Evolutionary conservation across 2,329 filamentous ascomycete species (phyloP), one percentile per base, ranked within the genome.

Genomic region (Hymenoscyphus albidus): DNA sequence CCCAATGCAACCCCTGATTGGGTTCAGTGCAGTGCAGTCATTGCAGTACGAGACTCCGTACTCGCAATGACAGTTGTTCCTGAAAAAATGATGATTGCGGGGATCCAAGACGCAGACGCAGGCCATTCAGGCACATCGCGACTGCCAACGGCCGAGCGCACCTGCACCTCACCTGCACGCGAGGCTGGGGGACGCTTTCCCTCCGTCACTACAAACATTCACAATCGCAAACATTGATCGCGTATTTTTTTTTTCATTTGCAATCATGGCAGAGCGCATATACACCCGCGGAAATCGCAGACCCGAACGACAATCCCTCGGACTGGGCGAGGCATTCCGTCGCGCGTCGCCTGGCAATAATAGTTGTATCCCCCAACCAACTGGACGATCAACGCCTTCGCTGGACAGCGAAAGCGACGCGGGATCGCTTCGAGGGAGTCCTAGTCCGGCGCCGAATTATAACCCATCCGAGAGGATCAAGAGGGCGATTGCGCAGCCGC

Each of bases 381-480:
- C 44, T 10, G 44, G 44, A n/a, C 42, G 42, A 44, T 44, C 42
- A 51, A 22, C 44, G 22, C 44, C n/a, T 3, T 51, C 56, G 18
- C 58, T 65, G 14, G 63, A 64, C 27, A 64, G 54, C 39, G 65
- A 66, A 35, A 65, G 66, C 56, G 66, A 69, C 14, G 59, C 59
- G 38, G 63, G 62, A 3, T n/a, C 62, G 16, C 18, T 51, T 27
- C 59, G 66, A 22, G 64, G 63, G 40, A 72, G 70, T 61, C 70
- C 70, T 39, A 72, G 69, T 67, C 70, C 70, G 18, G 65, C 64
- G 3, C 51, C 66, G 32, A 12, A 40, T 42, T 10, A 67, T 59
- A 38, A 16, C 35, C 35, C 40, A 35, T 51, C 44, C 7, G 18
- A 13, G 44, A 51, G 44, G 44, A 51, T 51, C 22, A 18, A n/a